Evolutionary conservation across 192 early-diverging fungal species (phyloP).

Genomic region (Coemansia sp.): DNA sequence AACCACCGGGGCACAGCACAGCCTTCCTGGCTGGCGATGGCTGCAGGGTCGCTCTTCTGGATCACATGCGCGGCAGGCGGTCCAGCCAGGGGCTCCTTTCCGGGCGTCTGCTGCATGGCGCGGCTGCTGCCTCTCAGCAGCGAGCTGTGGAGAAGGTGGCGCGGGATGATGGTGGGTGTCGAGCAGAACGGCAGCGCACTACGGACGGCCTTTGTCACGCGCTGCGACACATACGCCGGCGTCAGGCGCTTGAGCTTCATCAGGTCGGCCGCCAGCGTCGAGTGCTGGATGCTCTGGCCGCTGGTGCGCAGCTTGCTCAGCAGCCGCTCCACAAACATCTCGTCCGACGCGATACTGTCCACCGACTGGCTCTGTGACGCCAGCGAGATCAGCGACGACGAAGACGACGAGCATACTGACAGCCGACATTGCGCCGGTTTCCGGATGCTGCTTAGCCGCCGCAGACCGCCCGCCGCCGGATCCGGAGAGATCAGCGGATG

Average conservation of each 20-base stretch:
- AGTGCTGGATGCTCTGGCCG: constrained; percentile 10
- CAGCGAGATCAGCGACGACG: constrained; percentile 3
- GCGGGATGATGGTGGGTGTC: constrained; percentile 9
- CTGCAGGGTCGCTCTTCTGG: not conserved
- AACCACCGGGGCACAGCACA: not conserved
- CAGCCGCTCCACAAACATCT: constrained; percentile 16
- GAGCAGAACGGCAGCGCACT: constrained; percentile 24
- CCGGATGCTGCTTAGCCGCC: not conserved
- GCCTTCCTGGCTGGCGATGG: not conserved
- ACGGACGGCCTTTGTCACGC: constrained; percentile 12
- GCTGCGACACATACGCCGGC: constrained; percentile 23
- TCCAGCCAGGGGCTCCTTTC: not conserved
- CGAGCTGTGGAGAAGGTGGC: constrained; percentile 15
- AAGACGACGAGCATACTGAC: constrained; percentile 5
- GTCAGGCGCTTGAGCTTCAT: constrained; percentile 17
- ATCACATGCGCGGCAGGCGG: not conserved
- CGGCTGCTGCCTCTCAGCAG: not conserved
- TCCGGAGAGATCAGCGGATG: not conserved
- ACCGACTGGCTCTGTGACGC: constrained; percentile 7
- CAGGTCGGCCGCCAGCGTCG: constrained; percentile 10
- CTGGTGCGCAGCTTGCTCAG: constrained; percentile 11
- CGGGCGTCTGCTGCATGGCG: not conserved
- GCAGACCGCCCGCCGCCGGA: not conserved
- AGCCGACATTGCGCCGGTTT: not conserved
- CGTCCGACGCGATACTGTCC: constrained; percentile 17